Base-by-base conservation (phyloP, 257 asterid species). In the Solanum bulbocastanum region DNA sequence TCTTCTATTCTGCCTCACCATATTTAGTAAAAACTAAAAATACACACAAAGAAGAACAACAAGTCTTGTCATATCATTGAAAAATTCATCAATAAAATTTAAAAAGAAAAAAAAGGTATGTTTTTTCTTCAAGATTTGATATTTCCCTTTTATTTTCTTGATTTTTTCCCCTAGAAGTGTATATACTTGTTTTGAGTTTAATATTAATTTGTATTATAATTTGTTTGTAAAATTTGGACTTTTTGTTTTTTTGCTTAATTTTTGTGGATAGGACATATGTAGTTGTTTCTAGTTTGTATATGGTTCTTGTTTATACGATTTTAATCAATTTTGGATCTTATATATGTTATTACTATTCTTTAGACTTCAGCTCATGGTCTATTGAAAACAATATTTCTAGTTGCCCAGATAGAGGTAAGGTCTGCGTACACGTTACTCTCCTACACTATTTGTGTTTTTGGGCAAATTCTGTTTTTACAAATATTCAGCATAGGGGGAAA, bases 21-120 rank as follows among this genome's bases (percentile, higher is more conserved):
- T 88, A 60, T 92, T 92, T 94, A 94, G 96, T 76, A 95, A 92
- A 93, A 91, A 88, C 95, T 44, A 14, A 65, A n/a, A 20, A 7
- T 92, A 22, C 83, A 8, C 46, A 20, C 83, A 72, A 72, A 12
- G 22, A 30, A 37, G 6, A 75, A 35, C 1, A 22, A 75, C 49
- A 78, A 37, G 88, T 56, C 76, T 87, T 74, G 89, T 75, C 76
- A 72, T 71, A 33, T 82, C 92, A 90, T 82, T 79, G 65, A 7
- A 40, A 14, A 44, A 3, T 14, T 75, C 58, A 75, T 75, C 58
- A 23, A 37, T 52, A 87, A 32, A 20, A 18, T 56, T 56, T 6
- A 56, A 56, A 56, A 56, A 18, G n/a, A 18, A 20, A 83, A 58
- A 74, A 12, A 71, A 10, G 69, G 60, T 39, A 46, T 72, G 69